Percentiles rank a stretch among this genome's conserved stretches.
phyloP scores from a whole-genome alignment of 2,329 filamentous ascomycete genomes.

The Diplocarpon mali region DNA sequence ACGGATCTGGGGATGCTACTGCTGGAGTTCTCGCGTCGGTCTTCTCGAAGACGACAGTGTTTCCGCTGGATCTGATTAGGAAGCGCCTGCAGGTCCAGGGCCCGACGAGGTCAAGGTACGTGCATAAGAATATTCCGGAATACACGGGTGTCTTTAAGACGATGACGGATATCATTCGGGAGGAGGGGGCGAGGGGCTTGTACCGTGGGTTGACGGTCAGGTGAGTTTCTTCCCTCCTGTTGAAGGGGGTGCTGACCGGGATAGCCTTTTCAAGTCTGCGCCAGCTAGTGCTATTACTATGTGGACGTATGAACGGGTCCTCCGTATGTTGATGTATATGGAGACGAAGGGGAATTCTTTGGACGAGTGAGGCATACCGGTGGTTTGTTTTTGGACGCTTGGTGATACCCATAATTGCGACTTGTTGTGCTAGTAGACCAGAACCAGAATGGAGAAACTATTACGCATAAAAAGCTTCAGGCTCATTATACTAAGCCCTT shows the following conservation, averaged over 20 bases:
- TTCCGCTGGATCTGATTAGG: constrained; percentile 83
- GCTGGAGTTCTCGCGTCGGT: constrained; percentile 74
- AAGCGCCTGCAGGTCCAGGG: constrained; percentile 95
- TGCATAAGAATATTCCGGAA: constrained; percentile 78
- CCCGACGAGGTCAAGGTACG: constrained; percentile 66
- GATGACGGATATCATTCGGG: constrained; percentile 53
- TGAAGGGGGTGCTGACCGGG: too few species aligned
- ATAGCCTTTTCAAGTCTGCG: constrained; percentile 74
- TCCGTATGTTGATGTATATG: constrained; percentile 29
- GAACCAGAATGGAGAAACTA: too few species aligned
- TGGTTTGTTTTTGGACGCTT: too few species aligned
- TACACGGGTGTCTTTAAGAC: constrained; percentile 59
- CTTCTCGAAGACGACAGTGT: constrained; percentile 77
- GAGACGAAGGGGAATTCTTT: constrained; percentile 12
- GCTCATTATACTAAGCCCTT: too few species aligned
- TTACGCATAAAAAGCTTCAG: too few species aligned
- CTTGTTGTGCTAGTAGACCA: too few species aligned
- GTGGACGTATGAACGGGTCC: constrained; percentile 61
- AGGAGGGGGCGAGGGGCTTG: constrained; percentile 68
- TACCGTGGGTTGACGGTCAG: constrained; percentile 81
- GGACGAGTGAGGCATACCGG: too few species aligned
- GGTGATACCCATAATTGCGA: too few species aligned
- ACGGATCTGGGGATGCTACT: constrained; percentile 71
- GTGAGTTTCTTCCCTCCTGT: constrained; percentile 10
- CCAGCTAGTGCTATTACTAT: constrained; percentile 68